Conservation (phyloP, 1,284 basidiomycete genomes). For the Limonomyces culmigenus region DNA sequence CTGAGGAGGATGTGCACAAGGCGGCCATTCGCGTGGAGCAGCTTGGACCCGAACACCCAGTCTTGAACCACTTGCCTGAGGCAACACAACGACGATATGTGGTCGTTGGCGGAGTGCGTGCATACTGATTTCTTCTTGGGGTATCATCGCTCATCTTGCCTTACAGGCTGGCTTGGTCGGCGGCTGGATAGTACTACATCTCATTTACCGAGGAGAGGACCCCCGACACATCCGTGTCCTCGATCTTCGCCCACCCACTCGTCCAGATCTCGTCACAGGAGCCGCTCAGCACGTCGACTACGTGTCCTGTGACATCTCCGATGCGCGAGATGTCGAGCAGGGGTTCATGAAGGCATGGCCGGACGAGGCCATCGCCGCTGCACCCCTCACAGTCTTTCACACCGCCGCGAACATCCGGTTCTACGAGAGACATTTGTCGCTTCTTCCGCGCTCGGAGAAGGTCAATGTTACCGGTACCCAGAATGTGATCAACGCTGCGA, state of each 20-base stretch:
- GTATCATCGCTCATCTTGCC: background rate
- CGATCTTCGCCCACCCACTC: constrained; percentile 40
- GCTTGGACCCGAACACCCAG: background rate
- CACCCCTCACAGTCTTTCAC: constrained; percentile 43
- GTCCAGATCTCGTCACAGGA: constrained; percentile 33
- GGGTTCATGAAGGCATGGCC: constrained; percentile 55
- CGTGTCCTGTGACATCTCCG: constrained; percentile 36
- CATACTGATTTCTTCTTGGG: background rate
- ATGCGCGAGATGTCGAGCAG: constrained; percentile 29
- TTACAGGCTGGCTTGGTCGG: constrained; percentile 63
- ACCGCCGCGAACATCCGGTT: constrained; percentile 62
- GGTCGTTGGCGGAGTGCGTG: constrained; percentile 33
- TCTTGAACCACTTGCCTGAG: constrained; percentile 22
- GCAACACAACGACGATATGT: constrained; percentile 40
- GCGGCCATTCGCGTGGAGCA: no score
- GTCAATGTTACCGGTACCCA: constrained; percentile 51
- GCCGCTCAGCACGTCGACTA: constrained; percentile 33
- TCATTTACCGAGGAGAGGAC: constrained; percentile 52
- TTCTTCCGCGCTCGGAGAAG: constrained; percentile 32
- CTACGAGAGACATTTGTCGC: constrained; percentile 37
- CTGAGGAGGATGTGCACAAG: no score
- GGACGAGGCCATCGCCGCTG: constrained; percentile 5
- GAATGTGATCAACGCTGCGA: constrained; percentile 36
- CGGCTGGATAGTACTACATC: constrained; percentile 54
- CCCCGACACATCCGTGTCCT: constrained; percentile 45